Evolutionary conservation across 129 eudicot genomes (phyloP), one percentile per base, ranked within the genome.

Genomic region (Artemisia tridentata): DNA sequence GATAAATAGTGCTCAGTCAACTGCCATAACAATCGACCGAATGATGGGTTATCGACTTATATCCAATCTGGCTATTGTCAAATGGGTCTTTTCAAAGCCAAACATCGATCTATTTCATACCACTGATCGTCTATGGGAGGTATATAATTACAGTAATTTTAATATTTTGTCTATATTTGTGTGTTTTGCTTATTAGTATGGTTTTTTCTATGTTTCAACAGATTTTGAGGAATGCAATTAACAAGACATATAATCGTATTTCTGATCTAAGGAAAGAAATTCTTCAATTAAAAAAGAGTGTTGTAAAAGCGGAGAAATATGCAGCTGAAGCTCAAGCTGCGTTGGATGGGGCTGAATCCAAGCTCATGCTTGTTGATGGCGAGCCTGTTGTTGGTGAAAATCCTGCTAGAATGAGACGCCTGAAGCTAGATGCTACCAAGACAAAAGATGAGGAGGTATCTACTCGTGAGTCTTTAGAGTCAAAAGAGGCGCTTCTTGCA

Each of bases 11-110:
- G 80, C 93, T 79, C 99, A 95, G 71, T 76, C 90, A 84, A 82
- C 97, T 13, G 99, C 99, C 60, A 73, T 95, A 50, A 80, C 97
- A 2, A 81, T 90, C 17, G 99, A 95, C 61, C 82, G 99, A 77
- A 90, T 95, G 99, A 95, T 95, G 99, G 89, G 97, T 61, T 95
- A 95, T 88, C 93, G 99, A 23, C 96, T 95, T 70, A 69, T 95
- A 71, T 95, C 97, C 21, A 95, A 88, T 84, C 54, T 95, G 80
- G 95, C 96, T 9, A 90, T 95, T 72, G 86, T 95, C 21, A 95
- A 82, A 84, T 95, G 99, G 99, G 97, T 86, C 75, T 95, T 95
- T 78, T 84, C 91, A 54, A 45, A 83, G 65, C 29, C 80, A 62
- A 95, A 95, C 67, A 53, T 90, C 48, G 86, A 95, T 29, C 85